A percentile compares a stretch with the other conserved stretches of the same genome.
Evolutionary conservation across 225 moss, liverwort and hornwort species (phyloP).

Genomic region (Pseudisothecium myosuroides): DNA sequence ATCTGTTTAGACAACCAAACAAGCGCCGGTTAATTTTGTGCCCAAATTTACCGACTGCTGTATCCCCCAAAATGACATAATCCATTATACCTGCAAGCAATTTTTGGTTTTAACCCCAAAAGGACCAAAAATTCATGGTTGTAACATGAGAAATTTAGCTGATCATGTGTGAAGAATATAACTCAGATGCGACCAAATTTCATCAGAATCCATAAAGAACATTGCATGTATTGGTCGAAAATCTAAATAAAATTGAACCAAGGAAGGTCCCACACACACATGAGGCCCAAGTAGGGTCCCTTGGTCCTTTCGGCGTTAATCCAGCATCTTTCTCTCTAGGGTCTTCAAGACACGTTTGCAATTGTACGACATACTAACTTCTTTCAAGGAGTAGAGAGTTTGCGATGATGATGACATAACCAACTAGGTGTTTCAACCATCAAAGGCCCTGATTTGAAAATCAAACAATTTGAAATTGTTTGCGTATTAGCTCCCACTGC

Average conservation of each 20-base stretch:
- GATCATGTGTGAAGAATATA: not conserved
- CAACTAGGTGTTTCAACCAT: not conserved
- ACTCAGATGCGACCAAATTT: not conserved
- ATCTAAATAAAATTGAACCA: not conserved
- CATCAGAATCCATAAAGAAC: not conserved
- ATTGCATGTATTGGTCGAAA: not conserved
- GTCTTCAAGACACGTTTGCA: not conserved
- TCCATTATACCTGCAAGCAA: not conserved
- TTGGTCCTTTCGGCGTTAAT: no score
- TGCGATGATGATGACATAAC: not conserved
- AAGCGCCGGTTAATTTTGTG: not conserved
- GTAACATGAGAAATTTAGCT: not conserved
- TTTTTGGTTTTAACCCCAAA: not conserved
- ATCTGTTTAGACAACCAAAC: constrained; percentile 18
- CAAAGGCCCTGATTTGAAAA: not conserved
- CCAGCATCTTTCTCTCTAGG: not conserved
- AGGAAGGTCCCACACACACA: not conserved
- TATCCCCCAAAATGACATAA: not conserved
- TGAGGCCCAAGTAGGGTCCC: not conserved
- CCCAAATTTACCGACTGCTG: not conserved
- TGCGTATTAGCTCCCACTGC: not conserved
- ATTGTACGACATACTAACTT: not conserved
- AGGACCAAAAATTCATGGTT: not conserved
- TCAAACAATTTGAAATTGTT: not conserved
- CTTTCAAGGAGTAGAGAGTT: not conserved